Conservation (phyloP, 192 early-diverging fungal species). For the Entophlyctis luteolus region DNA sequence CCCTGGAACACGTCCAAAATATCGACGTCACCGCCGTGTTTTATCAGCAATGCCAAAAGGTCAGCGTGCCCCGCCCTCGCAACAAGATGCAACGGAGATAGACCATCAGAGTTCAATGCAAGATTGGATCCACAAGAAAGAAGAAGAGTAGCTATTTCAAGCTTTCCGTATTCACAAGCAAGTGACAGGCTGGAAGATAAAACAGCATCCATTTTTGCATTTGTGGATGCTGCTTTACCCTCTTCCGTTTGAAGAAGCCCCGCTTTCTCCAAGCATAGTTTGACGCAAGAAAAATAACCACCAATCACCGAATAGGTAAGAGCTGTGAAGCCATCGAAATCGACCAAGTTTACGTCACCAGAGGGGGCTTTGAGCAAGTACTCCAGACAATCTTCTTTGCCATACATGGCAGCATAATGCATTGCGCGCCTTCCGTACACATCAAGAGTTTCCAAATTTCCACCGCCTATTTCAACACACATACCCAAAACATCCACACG, state of each 20-base stretch:
- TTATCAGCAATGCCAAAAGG: conserved; percentile 69
- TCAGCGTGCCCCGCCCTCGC: conserved; percentile 76
- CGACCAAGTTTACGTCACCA: conserved; percentile 56
- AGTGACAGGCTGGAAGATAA: conserved; percentile 78
- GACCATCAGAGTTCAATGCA: conserved; percentile 56
- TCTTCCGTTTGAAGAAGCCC: too few relatives aligned
- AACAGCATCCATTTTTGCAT: conserved; percentile 45
- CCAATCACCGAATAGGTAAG: conserved; percentile 83
- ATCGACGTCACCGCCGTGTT: conserved; percentile 70
- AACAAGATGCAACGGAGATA: conserved; percentile 85
- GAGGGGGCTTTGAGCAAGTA: conserved; percentile 33
- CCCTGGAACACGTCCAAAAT: conserved; percentile 82
- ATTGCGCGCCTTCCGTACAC: conserved; percentile 84
- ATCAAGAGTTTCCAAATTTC: conserved; percentile 54
- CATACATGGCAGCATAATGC: conserved; percentile 94
- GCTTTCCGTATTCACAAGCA: conserved; percentile 88
- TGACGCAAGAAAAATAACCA: conserved; percentile 72
- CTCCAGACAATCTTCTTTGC: conserved; percentile 52
- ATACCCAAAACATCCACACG: conserved; percentile 64
- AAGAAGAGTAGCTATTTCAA: conserved; percentile 77
- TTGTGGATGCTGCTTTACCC: conserved; percentile 58
- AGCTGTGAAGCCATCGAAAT: conserved; percentile 87
- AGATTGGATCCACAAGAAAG: conserved; percentile 73
- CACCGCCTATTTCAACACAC: conserved; percentile 39
- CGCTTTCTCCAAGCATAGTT: conserved; percentile 68